Base-by-base conservation (phyloP, 208 protist genomes). In the Leishmania major region DNA sequence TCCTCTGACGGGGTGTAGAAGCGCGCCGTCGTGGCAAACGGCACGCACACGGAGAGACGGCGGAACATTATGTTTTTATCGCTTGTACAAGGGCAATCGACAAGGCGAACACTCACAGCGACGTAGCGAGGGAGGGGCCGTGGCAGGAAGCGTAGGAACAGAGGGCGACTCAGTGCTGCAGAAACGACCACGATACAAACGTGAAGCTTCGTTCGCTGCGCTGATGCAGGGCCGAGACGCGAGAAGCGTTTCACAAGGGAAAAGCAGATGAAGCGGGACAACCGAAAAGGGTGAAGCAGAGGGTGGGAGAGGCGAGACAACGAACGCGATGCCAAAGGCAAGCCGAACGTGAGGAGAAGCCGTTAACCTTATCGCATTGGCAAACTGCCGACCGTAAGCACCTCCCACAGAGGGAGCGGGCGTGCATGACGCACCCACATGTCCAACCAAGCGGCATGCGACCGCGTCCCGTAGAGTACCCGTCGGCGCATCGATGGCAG, bases 1-100 rank as follows among this genome's bases (percentile, higher is more conserved):
- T 91, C 91, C 84, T 93, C 93, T 0, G 95, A 94, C 1, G 95
- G 95, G 15, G 92, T 97, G 93, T 97, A 97, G 86, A 89, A 95
- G 81, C 95, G 95, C 62, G 84, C 87, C 13, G 87, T 86, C 81
- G 87, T 57, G 57, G 87, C 37, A 19, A 87, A 69, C 28, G 88
- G 88, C 80, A 86, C 80, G 76, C 73, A 81, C 11, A 84, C 75
- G 43, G 89, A 85, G 78, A 97, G 35, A 88, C 94, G 94, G 78
- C 94, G 94, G 79, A 97, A 94, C 94, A 97, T 97, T 47, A 51
- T 13, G 0, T 17, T 31, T 45, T 19, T 62, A 69, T 66, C 69
- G 62, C 40, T 22, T 76, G 22, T 35, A 28, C 43, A 43, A 5
- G 55, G 17, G 51, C 10, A 60, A n/a, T n/a, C 22, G 25, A 0